Conservation (phyloP, 176 grass and related monocot species). For the Ensete glaucum region DNA sequence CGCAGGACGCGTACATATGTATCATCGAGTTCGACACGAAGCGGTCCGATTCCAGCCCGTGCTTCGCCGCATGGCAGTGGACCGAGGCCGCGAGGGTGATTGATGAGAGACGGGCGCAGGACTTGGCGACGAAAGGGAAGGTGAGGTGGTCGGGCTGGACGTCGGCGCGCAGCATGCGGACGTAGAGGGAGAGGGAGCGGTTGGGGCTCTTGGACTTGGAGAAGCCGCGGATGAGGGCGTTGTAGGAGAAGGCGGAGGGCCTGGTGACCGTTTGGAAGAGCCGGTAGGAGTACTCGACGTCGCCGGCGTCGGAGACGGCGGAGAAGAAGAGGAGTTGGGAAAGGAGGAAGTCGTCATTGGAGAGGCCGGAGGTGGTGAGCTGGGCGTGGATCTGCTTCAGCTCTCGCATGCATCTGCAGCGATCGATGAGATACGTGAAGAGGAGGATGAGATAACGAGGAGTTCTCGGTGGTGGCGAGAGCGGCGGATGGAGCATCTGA, state of each 20-base stretch:
- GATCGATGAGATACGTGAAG: slow-evolving; percentile 8
- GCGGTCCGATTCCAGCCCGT: slow-evolving; percentile 14
- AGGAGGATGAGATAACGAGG: background rate
- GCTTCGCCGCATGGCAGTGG: slow-evolving; percentile 11
- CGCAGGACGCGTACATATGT: slow-evolving; percentile 40
- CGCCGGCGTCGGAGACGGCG: slow-evolving; percentile 28
- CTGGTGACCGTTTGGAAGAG: background rate
- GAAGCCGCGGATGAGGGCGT: slow-evolving; percentile 19
- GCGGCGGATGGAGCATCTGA: background rate
- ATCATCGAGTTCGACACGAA: slow-evolving; percentile 23
- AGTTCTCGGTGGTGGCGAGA: background rate
- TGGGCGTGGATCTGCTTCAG: slow-evolving; percentile 25
- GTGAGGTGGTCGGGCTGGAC: slow-evolving; percentile 20
- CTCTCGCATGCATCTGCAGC: slow-evolving; percentile 3
- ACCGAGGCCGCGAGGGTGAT: background rate
- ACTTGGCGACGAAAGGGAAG: slow-evolving; percentile 26
- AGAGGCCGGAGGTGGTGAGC: slow-evolving; percentile 4
- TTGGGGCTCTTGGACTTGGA: slow-evolving; percentile 16
- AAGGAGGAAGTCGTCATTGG: slow-evolving; percentile 1
- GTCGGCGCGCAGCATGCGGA: slow-evolving; percentile 16
- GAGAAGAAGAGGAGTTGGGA: slow-evolving; percentile 38
- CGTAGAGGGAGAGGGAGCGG: slow-evolving; percentile 16
- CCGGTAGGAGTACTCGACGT: slow-evolving; percentile 29
- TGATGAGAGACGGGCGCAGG: slow-evolving; percentile 16
- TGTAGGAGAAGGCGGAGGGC: slow-evolving; percentile 17